These are phyloP conservation scores for Leccinum pachyderme DNA, from an alignment of 1,284 basidiomycete genomes.

Conservation along the genomic window DNA sequence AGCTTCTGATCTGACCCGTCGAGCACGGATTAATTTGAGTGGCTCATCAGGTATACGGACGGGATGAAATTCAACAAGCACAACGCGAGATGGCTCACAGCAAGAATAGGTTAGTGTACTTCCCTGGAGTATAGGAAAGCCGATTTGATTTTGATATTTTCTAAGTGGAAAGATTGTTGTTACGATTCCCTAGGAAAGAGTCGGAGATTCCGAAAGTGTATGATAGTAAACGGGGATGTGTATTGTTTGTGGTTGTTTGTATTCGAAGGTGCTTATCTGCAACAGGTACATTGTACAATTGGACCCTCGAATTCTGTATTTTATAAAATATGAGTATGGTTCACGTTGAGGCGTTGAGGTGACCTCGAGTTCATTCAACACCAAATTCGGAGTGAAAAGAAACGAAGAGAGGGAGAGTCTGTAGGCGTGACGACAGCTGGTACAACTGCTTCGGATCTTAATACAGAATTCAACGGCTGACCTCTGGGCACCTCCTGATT, in stretches of 20 bases:
- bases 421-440: constrained; percentile 17
- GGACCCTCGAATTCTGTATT: not conserved
- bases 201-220: constrained; percentile 2
- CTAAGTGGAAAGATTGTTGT: constrained; percentile 58
- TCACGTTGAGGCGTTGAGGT: no score
- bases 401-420: not conserved
- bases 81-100: constrained; percentile 88
- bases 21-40: constrained; percentile 12
- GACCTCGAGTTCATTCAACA: constrained; percentile 2
- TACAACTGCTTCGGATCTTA: not conserved
- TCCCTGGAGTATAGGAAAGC: not conserved
- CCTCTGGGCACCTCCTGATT: not conserved
- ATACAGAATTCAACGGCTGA: not conserved
- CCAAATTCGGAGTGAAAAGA: constrained; percentile 3
- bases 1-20: constrained; percentile 16
- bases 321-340: not conserved
- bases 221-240: not conserved
- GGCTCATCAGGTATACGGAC: constrained; percentile 64
- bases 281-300: not conserved
- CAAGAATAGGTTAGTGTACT: constrained; percentile 57
- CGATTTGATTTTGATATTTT: constrained; percentile 3
- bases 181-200: constrained; percentile 37
- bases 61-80: constrained; percentile 81
- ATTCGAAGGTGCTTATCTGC: not conserved
- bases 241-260: constrained; percentile 12